A percentile compares a stretch with the other conserved stretches of the same genome.
These are phyloP conservation scores for Setomelanomma holmii DNA, from an alignment of 2,329 filamentous ascomycete species.

Conservation along the genomic window DNA sequence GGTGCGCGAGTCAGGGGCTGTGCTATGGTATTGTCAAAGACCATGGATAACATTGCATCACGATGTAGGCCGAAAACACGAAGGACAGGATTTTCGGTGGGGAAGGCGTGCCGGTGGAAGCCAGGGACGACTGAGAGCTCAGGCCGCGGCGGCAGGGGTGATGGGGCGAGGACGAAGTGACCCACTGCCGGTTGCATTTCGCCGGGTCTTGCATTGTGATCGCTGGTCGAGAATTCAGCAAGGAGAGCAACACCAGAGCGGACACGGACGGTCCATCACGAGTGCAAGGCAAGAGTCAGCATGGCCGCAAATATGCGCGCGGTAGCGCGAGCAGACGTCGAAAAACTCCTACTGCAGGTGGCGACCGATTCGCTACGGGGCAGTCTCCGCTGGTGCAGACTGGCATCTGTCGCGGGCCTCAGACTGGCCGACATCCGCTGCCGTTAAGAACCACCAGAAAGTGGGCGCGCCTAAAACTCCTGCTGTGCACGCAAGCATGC, in stretches of 20 bases:
- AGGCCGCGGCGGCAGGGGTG: constrained; percentile 10
- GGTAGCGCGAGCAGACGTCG: constrained; percentile 1
- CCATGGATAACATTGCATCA: constrained; percentile 1
- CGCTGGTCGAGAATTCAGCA: constrained; percentile 1
- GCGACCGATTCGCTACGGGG: constrained; percentile 25
- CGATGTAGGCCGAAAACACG: background rate
- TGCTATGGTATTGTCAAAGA: constrained; percentile 1
- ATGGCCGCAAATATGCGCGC: background rate
- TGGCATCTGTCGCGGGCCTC: constrained; percentile 13
- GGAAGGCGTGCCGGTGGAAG: constrained; percentile 26
- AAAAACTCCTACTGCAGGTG: constrained; percentile 1
- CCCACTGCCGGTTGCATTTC: constrained; percentile 6
- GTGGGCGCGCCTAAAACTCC: background rate
- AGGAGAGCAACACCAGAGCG: background rate
- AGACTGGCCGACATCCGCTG: constrained; percentile 12
- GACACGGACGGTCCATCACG: background rate
- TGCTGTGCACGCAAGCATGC: constrained; percentile 1
- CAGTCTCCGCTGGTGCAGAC: constrained; percentile 20
- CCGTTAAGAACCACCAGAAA: constrained; percentile 4
- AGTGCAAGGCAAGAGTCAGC: background rate
- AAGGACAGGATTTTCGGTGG: constrained; percentile 30
- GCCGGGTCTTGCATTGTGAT: constrained; percentile 1
- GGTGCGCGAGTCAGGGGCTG: constrained; percentile 16
- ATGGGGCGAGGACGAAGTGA: constrained; percentile 3
- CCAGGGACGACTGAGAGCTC: constrained; percentile 3